phyloP scores from a whole-genome alignment of 768 basidiomycete species.

The Imleria badia region DNA sequence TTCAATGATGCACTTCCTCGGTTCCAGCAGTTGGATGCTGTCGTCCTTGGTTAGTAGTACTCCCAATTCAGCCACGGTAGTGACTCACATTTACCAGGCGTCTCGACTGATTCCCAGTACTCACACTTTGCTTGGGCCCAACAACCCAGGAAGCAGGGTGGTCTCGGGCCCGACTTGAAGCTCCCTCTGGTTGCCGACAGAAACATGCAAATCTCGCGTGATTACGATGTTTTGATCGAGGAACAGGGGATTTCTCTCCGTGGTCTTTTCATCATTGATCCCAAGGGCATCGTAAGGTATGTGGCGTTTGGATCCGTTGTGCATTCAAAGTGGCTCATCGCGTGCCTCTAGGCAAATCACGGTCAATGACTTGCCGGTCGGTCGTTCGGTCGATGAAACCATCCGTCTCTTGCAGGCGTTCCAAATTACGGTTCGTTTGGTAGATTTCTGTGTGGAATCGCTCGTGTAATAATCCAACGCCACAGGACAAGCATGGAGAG shows the following conservation, averaged over 20 bases:
- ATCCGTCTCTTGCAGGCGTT: conserved; percentile 89
- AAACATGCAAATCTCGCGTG: conserved; percentile 75
- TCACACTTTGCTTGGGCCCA: conserved; percentile 87
- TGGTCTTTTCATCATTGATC: conserved; percentile 85
- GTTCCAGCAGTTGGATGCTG: conserved; percentile 72
- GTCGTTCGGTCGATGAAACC: conserved; percentile 94
- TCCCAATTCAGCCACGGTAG: not conserved
- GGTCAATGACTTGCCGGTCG: conserved; percentile 90
- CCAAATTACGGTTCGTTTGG: conserved; percentile 72
- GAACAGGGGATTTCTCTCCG: conserved; percentile 87
- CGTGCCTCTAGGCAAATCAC: conserved; percentile 65
- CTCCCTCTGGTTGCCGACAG: conserved; percentile 82
- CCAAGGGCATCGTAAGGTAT: conserved; percentile 73
- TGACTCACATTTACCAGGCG: conserved; percentile 37
- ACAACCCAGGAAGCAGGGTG: conserved; percentile 80
- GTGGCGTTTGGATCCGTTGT: not conserved
- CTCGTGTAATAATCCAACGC: not conserved
- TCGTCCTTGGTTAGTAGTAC: conserved; percentile 63
- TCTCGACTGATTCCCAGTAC: conserved; percentile 90
- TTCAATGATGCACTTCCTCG: conserved; percentile 85
- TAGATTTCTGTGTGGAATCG: not conserved
- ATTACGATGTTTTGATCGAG: conserved; percentile 87
- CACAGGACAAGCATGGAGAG: conserved; percentile 80
- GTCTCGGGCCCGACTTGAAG: conserved; percentile 84
- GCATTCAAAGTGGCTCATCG: not conserved